Evolutionary conservation across 768 basidiomycete genomes (phyloP).

Genomic region (Piloderma croceum): DNA sequence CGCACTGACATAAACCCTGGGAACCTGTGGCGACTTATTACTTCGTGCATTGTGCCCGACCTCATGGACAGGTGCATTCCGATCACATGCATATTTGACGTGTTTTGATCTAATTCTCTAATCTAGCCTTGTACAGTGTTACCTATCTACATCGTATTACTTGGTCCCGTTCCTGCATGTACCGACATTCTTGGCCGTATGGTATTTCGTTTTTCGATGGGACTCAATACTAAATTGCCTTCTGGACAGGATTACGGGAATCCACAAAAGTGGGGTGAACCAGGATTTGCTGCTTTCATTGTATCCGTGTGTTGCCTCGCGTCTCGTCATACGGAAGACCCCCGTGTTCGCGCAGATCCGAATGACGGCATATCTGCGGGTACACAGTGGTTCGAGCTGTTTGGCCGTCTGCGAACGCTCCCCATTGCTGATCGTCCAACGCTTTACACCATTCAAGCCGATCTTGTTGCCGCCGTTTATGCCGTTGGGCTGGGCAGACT

Average conservation of each 20-base stretch:
- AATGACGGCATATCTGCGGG: slow-evolving; percentile 84
- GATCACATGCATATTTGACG: slow-evolving; percentile 9
- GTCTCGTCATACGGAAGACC: slow-evolving; percentile 89
- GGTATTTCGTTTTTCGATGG: slow-evolving; percentile 13
- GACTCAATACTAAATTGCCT: slow-evolving; percentile 4
- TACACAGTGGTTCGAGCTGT: slow-evolving; percentile 87
- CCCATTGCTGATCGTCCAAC: slow-evolving; percentile 87
- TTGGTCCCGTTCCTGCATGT: slow-evolving; percentile 90
- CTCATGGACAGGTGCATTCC: slow-evolving; percentile 82
- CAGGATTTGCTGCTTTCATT: slow-evolving; percentile 90
- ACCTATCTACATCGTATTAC: slow-evolving; percentile 89
- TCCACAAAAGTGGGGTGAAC: slow-evolving; percentile 92
- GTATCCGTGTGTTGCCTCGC: slow-evolving; percentile 90
- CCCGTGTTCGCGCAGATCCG: slow-evolving; percentile 78
- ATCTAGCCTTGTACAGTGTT: slow-evolving; percentile 70
- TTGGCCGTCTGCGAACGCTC: slow-evolving; percentile 79
- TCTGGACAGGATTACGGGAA: slow-evolving; percentile 80
- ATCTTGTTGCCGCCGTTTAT: slow-evolving; percentile 88
- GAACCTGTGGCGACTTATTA: slow-evolving; percentile 80
- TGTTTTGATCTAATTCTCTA: slow-evolving; percentile 12
- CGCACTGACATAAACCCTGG: slow-evolving; percentile 83
- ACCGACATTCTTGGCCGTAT: slow-evolving; percentile 76
- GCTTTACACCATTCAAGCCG: slow-evolving; percentile 86
- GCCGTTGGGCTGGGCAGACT: slow-evolving; percentile 87
- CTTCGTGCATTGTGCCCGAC: slow-evolving; percentile 80